Conservation (phyloP, 2,329 filamentous ascomycete species). For the Monosporascus cannonballus region DNA sequence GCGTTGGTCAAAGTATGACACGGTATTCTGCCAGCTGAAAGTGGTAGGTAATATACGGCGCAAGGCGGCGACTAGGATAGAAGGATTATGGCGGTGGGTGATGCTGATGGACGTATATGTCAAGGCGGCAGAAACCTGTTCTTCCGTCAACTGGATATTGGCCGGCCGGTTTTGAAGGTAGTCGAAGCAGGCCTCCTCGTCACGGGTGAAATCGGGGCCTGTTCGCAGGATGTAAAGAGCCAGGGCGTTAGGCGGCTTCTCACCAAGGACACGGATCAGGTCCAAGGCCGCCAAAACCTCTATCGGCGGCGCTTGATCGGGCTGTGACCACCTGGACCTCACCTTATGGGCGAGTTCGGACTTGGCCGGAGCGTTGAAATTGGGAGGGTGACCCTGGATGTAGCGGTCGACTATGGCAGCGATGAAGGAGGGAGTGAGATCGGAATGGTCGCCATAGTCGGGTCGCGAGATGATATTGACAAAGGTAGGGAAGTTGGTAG, state of each 20-base stretch:
- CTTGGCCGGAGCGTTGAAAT: conserved; percentile 71
- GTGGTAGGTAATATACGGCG: conserved; percentile 54
- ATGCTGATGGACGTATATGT: conserved; percentile 58
- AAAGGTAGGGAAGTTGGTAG: conserved; percentile 72
- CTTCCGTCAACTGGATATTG: conserved; percentile 63
- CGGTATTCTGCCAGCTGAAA: conserved; percentile 66
- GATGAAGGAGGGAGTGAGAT: conserved; percentile 63
- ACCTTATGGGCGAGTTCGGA: conserved; percentile 63
- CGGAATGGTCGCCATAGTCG: conserved; percentile 56
- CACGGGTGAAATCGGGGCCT: conserved; percentile 69
- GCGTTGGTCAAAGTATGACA: conserved; percentile 75
- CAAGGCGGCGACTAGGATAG: conserved; percentile 55
- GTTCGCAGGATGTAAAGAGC: conserved; percentile 65
- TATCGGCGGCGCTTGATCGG: conserved; percentile 60
- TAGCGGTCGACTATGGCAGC: conserved; percentile 79
- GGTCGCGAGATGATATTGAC: conserved; percentile 67
- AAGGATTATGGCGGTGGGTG: conserved; percentile 46
- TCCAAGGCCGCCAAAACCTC: conserved; percentile 67
- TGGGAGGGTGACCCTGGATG: conserved; percentile 78
- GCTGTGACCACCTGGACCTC: conserved; percentile 60
- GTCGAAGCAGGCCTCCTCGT: conserved; percentile 58
- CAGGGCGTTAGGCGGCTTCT: conserved; percentile 50
- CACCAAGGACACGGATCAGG: conserved; percentile 58
- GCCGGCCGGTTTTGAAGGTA: conserved; percentile 48
- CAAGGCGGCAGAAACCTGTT: conserved; percentile 76